A percentile compares a stretch with the other conserved stretches of the same genome.
Conservation (phyloP, 2,329 filamentous ascomycete species). For the Ascocoryne sarcoides region DNA sequence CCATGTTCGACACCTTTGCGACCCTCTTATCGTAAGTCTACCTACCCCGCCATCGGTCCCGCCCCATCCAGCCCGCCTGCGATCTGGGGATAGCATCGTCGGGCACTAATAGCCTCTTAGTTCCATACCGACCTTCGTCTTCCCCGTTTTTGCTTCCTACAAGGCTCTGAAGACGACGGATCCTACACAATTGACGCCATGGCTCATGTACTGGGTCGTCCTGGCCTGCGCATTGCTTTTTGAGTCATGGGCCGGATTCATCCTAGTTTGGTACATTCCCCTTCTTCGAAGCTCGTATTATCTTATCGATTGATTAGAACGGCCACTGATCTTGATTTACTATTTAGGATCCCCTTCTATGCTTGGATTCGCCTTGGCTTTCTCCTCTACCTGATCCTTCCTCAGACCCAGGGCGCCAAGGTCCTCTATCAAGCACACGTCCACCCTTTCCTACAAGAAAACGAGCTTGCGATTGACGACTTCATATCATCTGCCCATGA, state of each 20-base stretch:
- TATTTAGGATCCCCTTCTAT: slow-evolving; percentile 76
- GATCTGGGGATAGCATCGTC: slow-evolving; percentile 4
- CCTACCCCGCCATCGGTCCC: slow-evolving; percentile 26
- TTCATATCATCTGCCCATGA: slow-evolving; percentile 79
- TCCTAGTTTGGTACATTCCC: slow-evolving; percentile 62
- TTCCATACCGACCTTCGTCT: slow-evolving; percentile 79
- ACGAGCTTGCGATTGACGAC: slow-evolving; percentile 83
- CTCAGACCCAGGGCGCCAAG: slow-evolving; percentile 89
- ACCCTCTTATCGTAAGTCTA: slow-evolving; percentile 64
- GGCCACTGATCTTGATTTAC: too few relatives aligned
- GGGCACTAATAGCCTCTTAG: slow-evolving; percentile 37
- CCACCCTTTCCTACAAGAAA: slow-evolving; percentile 78
- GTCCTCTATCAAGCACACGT: slow-evolving; percentile 77
- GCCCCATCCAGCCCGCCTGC: slow-evolving; percentile 6
- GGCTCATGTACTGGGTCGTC: slow-evolving; percentile 99
- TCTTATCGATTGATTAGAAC: too few relatives aligned
- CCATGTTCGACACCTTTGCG: slow-evolving; percentile 60
- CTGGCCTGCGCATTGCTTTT: slow-evolving; percentile 70
- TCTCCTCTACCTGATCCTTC: slow-evolving; percentile 91
- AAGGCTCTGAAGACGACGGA: slow-evolving; percentile 92
- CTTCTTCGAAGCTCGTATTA: too few relatives aligned
- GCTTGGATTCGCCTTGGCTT: slow-evolving; percentile 80
- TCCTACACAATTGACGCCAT: slow-evolving; percentile 83
- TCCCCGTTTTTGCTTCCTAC: slow-evolving; percentile 94
- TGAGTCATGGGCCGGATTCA: slow-evolving; percentile 82